phyloP scores from a whole-genome alignment of 257 asterid species.

The Marsdenia floribunda region DNA sequence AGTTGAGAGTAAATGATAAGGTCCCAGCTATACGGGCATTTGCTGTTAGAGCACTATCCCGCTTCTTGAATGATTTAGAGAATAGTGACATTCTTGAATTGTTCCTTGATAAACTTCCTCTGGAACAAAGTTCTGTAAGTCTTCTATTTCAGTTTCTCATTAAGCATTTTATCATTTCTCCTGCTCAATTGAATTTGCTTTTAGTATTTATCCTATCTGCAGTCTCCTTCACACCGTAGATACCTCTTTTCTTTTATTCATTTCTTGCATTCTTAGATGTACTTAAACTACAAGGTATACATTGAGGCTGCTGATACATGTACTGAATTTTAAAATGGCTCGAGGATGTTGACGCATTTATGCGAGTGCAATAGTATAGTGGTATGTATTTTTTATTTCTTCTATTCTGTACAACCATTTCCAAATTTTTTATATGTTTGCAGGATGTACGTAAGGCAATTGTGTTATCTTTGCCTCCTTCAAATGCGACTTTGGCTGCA shows the following conservation, averaged over 20 bases:
- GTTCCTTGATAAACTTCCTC: conserved; percentile 60
- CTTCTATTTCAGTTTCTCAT: conserved; percentile 1
- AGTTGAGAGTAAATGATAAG: conserved; percentile 69
- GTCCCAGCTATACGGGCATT: conserved; percentile 67
- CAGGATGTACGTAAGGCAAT: conserved; percentile 89
- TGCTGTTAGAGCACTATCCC: conserved; percentile 86
- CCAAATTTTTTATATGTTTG: conserved; percentile 14
- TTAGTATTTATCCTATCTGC: neutral
- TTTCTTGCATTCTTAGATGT: neutral
- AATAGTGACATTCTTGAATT: conserved; percentile 70
- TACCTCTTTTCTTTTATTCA: neutral
- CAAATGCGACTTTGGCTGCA: conserved; percentile 53
- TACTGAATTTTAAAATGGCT: neutral
- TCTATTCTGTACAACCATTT: neutral
- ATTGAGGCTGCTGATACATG: neutral
- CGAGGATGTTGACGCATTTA: neutral
- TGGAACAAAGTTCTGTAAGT: conserved; percentile 74
- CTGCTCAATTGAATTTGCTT: neutral
- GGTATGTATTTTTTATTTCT: neutral
- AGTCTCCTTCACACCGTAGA: neutral
- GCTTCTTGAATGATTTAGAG: conserved; percentile 74
- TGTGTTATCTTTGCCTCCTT: conserved; percentile 83
- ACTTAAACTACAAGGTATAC: neutral
- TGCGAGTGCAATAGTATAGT: neutral
- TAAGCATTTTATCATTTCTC: neutral